Base-by-base conservation (phyloP, 164 flowering plant species). In the Dillenia suffruticosa region DNA sequence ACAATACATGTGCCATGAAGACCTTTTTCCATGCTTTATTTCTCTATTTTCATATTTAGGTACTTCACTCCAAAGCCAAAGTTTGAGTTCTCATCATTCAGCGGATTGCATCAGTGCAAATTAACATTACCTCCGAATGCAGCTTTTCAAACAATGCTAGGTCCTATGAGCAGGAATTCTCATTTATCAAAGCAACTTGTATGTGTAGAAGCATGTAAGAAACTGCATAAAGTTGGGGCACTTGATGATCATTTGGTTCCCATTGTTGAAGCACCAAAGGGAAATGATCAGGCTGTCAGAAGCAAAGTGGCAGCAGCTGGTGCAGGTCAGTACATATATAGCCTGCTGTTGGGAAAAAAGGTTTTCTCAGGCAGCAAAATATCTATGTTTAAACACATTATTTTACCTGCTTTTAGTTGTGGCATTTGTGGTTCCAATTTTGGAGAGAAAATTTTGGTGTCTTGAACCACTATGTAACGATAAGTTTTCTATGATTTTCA, bases 131-230 rank as follows among this genome's bases (percentile, higher is more conserved):
- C 97, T 69, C 83, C 85, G n/a, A 79, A 72, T 79, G 88, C 97
- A 15, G 75, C 85, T 45, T 71, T 88, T 70, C 79, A 82, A 69
- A 78, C 74, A 48, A 45, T 88, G 40, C 75, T 70, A 49, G 97
- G 97, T 55, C 94, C 94, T 13, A 7, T 45, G 12, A 24, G 72
- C 59, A 73, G 65, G 57, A 85, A 46, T 57, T 53, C 66, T 52
- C 82, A 79, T 59, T 40, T 76, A 54, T 64, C 96, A 3, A 90
- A 83, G 79, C 89, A 90, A 77, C 86, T 86, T 67, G 97, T 76
- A 2, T 92, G 98, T 74, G 73, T 88, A 62, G 89, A 85, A 74
- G 97, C 96, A 60, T 90, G 96, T 65, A 80, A 84, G 69, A 79
- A 80, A 76, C 70, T 90, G 64, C 96, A 89, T 71, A 73, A 79